These are phyloP conservation scores for Hyaloscypha finlandica DNA, from an alignment of 495 filamentous ascomycete species.

Conservation along the genomic window DNA sequence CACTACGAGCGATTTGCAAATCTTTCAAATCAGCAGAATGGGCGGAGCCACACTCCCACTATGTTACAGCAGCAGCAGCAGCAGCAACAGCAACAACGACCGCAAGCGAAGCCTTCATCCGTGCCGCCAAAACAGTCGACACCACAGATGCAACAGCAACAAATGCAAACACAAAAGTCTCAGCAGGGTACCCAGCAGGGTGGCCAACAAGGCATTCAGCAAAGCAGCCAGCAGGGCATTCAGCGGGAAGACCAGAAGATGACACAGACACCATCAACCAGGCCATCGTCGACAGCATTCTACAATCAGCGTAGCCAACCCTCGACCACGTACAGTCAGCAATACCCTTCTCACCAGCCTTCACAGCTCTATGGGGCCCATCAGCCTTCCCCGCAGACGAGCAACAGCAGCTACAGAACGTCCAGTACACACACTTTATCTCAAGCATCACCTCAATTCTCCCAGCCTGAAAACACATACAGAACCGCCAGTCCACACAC, in stretches of 20 bases:
- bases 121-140: constrained; percentile 29
- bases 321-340: constrained; percentile 25
- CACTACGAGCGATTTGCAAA: constrained; percentile 43
- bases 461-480: constrained; percentile 36
- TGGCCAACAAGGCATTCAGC: constrained; percentile 35
- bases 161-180: constrained; percentile 31
- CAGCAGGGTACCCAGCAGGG: constrained; percentile 31
- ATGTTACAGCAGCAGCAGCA: constrained; percentile 23
- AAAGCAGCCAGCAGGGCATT: constrained; percentile 23
- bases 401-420: constrained; percentile 29
- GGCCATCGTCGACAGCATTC: constrained; percentile 23
- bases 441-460: constrained; percentile 32
- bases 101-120: constrained; percentile 25
- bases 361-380: constrained; percentile 30
- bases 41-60: constrained; percentile 26
- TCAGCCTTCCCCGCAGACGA: constrained; percentile 32
- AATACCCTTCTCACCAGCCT: constrained; percentile 33
- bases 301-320: constrained; percentile 28
- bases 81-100: constrained; percentile 10
- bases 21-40: constrained; percentile 29
- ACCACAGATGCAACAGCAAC: constrained; percentile 29
- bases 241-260: constrained; percentile 31
- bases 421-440: constrained; percentile 22
- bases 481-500: constrained; percentile 34
- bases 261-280: constrained; percentile 15